Evolutionary conservation across 352 stramenopile species (phyloP).

Genomic region (Halophytophthora polymorphica): DNA sequence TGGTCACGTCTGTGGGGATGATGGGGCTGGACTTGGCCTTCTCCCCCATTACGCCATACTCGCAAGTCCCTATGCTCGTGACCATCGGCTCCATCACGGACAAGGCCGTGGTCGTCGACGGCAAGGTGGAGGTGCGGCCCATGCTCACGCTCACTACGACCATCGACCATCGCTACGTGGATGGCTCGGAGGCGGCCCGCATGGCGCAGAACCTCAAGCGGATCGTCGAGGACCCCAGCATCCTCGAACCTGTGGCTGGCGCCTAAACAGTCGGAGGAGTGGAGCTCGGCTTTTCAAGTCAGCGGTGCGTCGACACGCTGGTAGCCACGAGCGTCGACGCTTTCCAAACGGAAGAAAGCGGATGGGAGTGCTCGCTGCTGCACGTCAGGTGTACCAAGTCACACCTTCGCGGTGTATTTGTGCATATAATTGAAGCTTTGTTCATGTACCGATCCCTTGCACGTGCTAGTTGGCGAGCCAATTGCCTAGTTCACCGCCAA

Average conservation of each 20-base stretch:
- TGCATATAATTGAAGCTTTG: too few species aligned
- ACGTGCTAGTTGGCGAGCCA: too few species aligned
- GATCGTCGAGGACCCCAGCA: conserved; percentile 48
- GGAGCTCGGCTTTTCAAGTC: too few species aligned
- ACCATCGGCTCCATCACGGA: conserved; percentile 66
- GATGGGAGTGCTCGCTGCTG: neutral
- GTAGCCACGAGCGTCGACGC: neutral
- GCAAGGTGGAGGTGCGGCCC: conserved; percentile 51
- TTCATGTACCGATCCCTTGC: too few species aligned
- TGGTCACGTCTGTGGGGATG: conserved; percentile 73
- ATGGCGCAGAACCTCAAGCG: conserved; percentile 55
- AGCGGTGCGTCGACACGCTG: neutral
- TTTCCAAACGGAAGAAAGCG: conserved; percentile 19
- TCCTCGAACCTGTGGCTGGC: conserved; percentile 37
- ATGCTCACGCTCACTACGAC: conserved; percentile 69
- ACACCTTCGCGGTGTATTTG: too few species aligned
- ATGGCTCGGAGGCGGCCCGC: conserved; percentile 54
- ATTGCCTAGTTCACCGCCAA: too few species aligned
- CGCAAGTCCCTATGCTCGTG: conserved; percentile 64
- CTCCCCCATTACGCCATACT: conserved; percentile 58
- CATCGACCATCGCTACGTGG: conserved; percentile 69
- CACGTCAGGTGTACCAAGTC: too few species aligned
- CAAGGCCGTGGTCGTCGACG: conserved; percentile 57
- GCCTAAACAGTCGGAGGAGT: conserved; percentile 9
- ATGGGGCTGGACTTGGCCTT: conserved; percentile 71